A percentile compares a stretch with the other conserved stretches of the same genome.
phyloP scores from a whole-genome alignment of 805 yeast genomes.

The Kazachstania bromeliacearum region DNA sequence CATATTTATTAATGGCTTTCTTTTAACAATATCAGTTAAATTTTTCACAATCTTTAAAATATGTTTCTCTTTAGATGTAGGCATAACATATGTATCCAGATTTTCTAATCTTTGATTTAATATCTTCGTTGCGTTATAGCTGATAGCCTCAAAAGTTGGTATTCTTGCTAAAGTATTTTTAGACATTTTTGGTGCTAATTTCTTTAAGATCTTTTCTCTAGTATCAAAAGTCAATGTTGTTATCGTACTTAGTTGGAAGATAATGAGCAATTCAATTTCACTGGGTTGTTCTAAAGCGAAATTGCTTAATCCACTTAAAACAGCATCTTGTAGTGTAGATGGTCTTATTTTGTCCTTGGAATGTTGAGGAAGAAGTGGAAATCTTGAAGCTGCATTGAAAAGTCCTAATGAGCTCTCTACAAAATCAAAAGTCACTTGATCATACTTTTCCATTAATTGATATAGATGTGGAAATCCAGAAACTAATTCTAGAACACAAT shows the following conservation, averaged over 20 bases:
- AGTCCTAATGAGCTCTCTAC: constrained; percentile 46
- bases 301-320: constrained; percentile 40
- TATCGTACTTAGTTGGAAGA: constrained; percentile 47
- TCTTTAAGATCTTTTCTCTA: constrained; percentile 46
- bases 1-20: constrained; percentile 31
- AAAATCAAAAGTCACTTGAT: constrained; percentile 27
- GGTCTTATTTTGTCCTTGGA: constrained; percentile 45
- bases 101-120: constrained; percentile 33
- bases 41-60: constrained; percentile 39
- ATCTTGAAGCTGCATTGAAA: constrained; percentile 57
- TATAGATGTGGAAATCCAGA: constrained; percentile 43
- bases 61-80: constrained; percentile 36
- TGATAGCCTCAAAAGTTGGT: constrained; percentile 56
- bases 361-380: constrained; percentile 59
- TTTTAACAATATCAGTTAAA: constrained; percentile 43
- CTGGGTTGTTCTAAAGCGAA: constrained; percentile 25
- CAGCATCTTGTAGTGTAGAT: constrained; percentile 54
- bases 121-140: constrained; percentile 38
- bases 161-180: constrained; percentile 32
- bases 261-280: constrained; percentile 35
- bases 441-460: constrained; percentile 26
- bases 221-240: constrained; percentile 53
- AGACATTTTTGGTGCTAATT: constrained; percentile 35
- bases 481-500: constrained; percentile 48
- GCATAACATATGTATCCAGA: constrained; percentile 24